phyloP scores from a whole-genome alignment of 257 asterid species.

The Nicotiana attenuata region DNA sequence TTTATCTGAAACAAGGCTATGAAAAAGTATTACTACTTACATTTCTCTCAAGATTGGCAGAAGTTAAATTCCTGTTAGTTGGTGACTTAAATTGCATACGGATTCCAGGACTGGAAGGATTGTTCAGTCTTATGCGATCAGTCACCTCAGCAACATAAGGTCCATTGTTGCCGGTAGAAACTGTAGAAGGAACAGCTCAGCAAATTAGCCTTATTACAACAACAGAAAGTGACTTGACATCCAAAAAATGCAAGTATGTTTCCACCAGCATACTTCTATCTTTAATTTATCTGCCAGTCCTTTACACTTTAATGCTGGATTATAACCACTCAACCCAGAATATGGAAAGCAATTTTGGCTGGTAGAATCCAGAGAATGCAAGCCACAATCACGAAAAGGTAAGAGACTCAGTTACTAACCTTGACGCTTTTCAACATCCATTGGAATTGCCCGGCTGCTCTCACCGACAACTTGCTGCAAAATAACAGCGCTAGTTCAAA shows the following conservation, averaged over 20 bases:
- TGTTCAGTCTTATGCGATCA: conserved; percentile 53
- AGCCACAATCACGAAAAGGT: neutral
- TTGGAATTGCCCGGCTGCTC: conserved; percentile 65
- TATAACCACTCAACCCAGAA: neutral
- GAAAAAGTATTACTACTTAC: conserved; percentile 40
- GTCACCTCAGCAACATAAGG: conserved; percentile 50
- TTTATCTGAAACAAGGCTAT: neutral
- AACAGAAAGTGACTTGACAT: neutral
- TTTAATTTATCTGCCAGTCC: neutral
- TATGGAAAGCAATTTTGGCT: neutral
- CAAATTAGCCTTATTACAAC: conserved; percentile 13
- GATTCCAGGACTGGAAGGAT: conserved; percentile 51
- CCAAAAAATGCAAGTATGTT: neutral
- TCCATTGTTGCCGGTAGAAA: conserved; percentile 43
- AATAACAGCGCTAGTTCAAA: neutral
- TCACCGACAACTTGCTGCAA: conserved; percentile 68
- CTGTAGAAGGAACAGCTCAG: conserved; percentile 15
- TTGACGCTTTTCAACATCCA: conserved; percentile 55
- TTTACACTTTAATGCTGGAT: neutral
- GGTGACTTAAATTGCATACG: conserved; percentile 77
- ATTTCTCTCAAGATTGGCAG: conserved; percentile 59
- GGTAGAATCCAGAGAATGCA: neutral
- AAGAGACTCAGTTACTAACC: conserved; percentile 32
- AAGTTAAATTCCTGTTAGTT: conserved; percentile 44
- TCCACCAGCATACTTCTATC: neutral